Conservation (phyloP, 176 grass and related monocot species). For the Raddia distichophylla region DNA sequence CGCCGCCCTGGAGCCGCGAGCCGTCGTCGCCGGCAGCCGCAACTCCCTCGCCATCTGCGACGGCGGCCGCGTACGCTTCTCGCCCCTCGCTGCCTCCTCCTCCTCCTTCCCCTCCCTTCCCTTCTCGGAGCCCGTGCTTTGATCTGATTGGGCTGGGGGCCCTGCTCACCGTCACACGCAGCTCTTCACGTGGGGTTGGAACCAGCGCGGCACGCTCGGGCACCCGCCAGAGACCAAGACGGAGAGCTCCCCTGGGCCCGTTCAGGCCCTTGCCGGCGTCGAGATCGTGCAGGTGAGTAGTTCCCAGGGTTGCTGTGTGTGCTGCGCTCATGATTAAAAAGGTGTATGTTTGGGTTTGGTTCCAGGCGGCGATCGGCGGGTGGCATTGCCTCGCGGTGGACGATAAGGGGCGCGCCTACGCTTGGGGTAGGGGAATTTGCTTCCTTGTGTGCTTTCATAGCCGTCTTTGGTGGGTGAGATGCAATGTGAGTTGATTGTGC, state of each 20-base stretch:
- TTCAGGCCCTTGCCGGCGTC: slow-evolving; percentile 66
- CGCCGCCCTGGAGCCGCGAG: slow-evolving; percentile 52
- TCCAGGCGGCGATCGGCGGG: slow-evolving; percentile 88
- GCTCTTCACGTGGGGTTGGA: slow-evolving; percentile 99
- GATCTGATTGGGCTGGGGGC: slow-evolving; percentile 1
- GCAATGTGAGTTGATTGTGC: slow-evolving; percentile 25
- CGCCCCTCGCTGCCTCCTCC: background rate
- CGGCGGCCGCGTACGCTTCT: slow-evolving; percentile 58
- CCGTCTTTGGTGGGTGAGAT: slow-evolving; percentile 20
- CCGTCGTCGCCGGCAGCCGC: slow-evolving; percentile 86
- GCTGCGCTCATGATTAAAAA: background rate
- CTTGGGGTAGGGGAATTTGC: slow-evolving; percentile 62
- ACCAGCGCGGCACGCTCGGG: slow-evolving; percentile 92
- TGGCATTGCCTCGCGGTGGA: slow-evolving; percentile 98
- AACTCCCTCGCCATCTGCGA: slow-evolving; percentile 96
- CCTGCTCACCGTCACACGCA: slow-evolving; percentile 30
- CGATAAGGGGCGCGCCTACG: slow-evolving; percentile 76
- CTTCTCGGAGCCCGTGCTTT: background rate
- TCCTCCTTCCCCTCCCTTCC: background rate
- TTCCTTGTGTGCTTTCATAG: background rate
- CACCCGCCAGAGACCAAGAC: slow-evolving; percentile 78
- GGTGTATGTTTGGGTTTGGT: slow-evolving; percentile 26
- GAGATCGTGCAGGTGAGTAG: slow-evolving; percentile 74
- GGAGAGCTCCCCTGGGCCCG: slow-evolving; percentile 67
- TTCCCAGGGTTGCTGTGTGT: background rate